Conservation (phyloP, 805 yeast genomes). For the Saccharomyces mikatae region DNA sequence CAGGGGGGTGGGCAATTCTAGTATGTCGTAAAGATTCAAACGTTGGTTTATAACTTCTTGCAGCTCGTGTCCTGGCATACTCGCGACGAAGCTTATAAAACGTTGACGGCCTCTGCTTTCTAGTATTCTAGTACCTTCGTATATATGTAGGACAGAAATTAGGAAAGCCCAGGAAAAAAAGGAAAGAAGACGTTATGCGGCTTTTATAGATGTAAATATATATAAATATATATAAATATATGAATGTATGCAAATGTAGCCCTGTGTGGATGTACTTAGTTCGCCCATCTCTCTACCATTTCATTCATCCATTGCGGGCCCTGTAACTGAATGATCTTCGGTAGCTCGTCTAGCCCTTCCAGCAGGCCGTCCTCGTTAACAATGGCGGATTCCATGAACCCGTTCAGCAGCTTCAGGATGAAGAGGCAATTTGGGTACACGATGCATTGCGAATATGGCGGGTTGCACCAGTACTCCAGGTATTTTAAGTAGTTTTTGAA, state of each 20-base stretch:
- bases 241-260: not conserved
- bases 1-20: constrained; percentile 34
- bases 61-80: not conserved
- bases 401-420: constrained; percentile 51
- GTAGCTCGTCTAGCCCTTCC: constrained; percentile 44
- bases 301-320: constrained; percentile 48
- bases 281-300: constrained; percentile 62
- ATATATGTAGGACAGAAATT: not conserved
- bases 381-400: constrained; percentile 22
- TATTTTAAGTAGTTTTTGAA: constrained; percentile 73
- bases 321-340: constrained; percentile 37
- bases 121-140: not conserved
- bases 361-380: constrained; percentile 42
- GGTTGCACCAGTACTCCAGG: constrained; percentile 77
- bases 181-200: not conserved
- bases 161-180: not conserved
- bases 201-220: not conserved
- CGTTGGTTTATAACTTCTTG: not conserved
- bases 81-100: not conserved
- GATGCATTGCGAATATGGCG: constrained; percentile 45
- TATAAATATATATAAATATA: not conserved
- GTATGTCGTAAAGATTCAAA: constrained; percentile 35
- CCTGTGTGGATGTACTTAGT: not conserved
- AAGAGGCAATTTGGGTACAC: constrained; percentile 83
- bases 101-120: not conserved